Conservation (phyloP, 176 grass and related monocot species). For the Canna indica region DNA sequence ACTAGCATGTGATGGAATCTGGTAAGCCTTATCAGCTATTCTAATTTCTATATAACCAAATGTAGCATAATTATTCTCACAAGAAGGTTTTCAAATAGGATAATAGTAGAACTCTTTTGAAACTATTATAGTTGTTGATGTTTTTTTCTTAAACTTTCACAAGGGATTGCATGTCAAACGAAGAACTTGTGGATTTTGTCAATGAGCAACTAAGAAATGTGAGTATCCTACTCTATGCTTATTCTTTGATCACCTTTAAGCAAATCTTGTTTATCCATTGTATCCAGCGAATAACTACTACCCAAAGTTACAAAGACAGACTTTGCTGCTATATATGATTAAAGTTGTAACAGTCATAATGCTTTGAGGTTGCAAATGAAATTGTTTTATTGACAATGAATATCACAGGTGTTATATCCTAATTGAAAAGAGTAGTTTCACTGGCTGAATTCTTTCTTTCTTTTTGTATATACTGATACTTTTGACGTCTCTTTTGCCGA, state of each 20-base stretch:
- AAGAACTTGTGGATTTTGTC: slow-evolving; percentile 85
- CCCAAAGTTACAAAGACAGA: neutral
- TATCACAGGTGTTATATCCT: neutral
- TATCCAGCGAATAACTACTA: neutral
- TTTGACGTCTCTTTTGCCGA: slow-evolving; percentile 5
- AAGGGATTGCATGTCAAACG: slow-evolving; percentile 93
- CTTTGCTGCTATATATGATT: neutral
- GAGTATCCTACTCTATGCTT: slow-evolving; percentile 24
- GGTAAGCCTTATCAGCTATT: slow-evolving; percentile 36
- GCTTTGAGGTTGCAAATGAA: neutral
- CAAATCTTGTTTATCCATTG: neutral
- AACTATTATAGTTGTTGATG: neutral
- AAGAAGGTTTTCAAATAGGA: too few relatives aligned
- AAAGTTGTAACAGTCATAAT: neutral
- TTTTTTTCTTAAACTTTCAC: neutral
- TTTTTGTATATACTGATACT: neutral
- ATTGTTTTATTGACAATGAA: neutral
- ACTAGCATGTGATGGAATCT: slow-evolving; percentile 94
- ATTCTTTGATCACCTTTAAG: neutral
- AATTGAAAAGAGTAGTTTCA: neutral
- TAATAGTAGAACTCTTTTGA: too few relatives aligned
- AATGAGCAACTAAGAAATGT: slow-evolving; percentile 62
- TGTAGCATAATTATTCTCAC: too few relatives aligned
- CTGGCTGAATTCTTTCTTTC: neutral
- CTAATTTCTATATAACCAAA: neutral